Base-by-base conservation (phyloP, 2,329 filamentous ascomycete genomes). In the Fusarium brachygibbosum region DNA sequence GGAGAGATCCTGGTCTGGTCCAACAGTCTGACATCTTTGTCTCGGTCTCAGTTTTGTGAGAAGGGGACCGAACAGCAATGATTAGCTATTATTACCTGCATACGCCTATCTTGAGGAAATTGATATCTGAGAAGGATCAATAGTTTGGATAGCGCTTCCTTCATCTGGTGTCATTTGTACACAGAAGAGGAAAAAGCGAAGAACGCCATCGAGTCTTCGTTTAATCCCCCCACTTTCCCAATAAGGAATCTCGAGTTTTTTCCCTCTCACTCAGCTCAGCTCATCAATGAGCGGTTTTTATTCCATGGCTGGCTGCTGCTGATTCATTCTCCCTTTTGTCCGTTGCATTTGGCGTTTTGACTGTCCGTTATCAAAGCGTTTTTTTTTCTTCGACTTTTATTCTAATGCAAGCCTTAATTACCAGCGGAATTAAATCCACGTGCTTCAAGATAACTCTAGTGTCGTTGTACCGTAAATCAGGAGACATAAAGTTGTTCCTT, bases 331-430 rank as follows among this genome's bases (percentile, higher is more conserved):
- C 34, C 31, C 46, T 19, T 50, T 16, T 12, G 46, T n/a, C 45
- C 45, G 31, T 44, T 16, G 17, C 12, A 25, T 9, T 28, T 60
- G 40, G 35, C 34, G 11, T 35, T 40, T 21, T 42, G 14, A 19
- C 23, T 23, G 11, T 53, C 41, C 42, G 23, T 23, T 28, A 56
- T 44, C 60, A 31, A 38, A 63, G 42, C 59, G 59, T 46, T 40
- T 38, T 44, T n/a, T n/a, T n/a, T n/a, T n/a, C n/a, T n/a, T 19
- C 19, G n/a, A 19, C 21, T 23, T 6, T 23, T 42, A 17, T 31
- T 58, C 21, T 34, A 51, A 51, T 64, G 61, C 61, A 64, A 50
- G 59, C 44, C 59, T 45, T 28, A 1, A n/a, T 21, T 4, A 51
- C 17, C 34, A 51, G 48, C 48, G 48, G 48, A 51, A 51, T 51